These are phyloP conservation scores for Lipomyces oligophaga DNA, from an alignment of 805 yeast genomes.

Conservation along the genomic window DNA sequence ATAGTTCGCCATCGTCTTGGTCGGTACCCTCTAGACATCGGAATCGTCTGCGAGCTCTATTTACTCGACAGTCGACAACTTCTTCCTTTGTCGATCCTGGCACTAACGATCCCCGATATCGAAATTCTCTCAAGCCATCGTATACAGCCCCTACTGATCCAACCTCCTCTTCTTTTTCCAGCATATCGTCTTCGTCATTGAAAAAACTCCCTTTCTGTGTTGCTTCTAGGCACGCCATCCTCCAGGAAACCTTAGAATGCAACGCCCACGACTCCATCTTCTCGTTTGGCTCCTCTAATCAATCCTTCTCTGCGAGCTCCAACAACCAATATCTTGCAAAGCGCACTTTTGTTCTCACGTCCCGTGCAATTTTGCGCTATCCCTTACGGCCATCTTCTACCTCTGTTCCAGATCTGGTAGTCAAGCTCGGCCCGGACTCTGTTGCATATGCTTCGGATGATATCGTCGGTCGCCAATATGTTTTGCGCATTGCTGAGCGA, in stretches of 20 bases:
- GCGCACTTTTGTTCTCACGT: slow-evolving; percentile 18
- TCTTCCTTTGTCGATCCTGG: too few relatives aligned
- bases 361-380: slow-evolving; percentile 17
- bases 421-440: slow-evolving; percentile 12
- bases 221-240: slow-evolving; percentile 12
- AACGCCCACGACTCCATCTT: slow-evolving; percentile 6
- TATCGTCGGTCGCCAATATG: slow-evolving; percentile 23
- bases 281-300: background rate
- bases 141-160: background rate
- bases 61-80: too few relatives aligned
- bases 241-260: slow-evolving; percentile 5
- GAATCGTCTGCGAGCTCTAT: too few relatives aligned
- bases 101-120: background rate
- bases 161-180: slow-evolving; percentile 1
- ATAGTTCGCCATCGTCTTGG: too few relatives aligned
- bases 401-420: slow-evolving; percentile 12
- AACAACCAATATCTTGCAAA: slow-evolving; percentile 2
- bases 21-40: too few relatives aligned
- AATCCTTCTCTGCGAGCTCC: slow-evolving; percentile 2
- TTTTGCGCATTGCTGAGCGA: slow-evolving; percentile 19
- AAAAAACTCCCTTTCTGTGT: slow-evolving; percentile 14
- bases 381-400: background rate
- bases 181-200: background rate
- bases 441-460: slow-evolving; percentile 29
- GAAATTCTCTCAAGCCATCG: background rate